Evolutionary conservation across 2,329 filamentous ascomycete genomes (phyloP).

Genomic region (Fusarium temperatum): DNA sequence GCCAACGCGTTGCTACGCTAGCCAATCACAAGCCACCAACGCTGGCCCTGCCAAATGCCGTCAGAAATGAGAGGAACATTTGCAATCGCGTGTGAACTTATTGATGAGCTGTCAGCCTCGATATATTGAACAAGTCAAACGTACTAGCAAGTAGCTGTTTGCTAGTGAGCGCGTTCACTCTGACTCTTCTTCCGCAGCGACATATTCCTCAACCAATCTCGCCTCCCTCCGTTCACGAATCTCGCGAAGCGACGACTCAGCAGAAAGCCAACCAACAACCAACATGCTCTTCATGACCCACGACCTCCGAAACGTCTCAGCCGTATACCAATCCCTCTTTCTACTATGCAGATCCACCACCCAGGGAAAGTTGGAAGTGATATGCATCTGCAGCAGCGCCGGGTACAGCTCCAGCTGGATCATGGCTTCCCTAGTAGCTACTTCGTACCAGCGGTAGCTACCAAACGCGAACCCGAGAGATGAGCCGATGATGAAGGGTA

Average conservation of each 20-base stretch:
- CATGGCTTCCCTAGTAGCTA: conserved; percentile 1
- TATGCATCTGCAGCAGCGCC: background rate
- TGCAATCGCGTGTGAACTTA: accelerated
- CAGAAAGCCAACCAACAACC: conserved; percentile 5
- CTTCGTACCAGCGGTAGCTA: conserved; percentile 3
- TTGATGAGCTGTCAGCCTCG: accelerated
- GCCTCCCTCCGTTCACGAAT: background rate
- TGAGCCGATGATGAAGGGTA: background rate
- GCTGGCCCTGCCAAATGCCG: background rate
- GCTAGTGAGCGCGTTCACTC: background rate
- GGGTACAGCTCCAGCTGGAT: background rate
- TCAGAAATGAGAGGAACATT: background rate
- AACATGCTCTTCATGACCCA: conserved; percentile 8
- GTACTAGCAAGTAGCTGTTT: accelerated
- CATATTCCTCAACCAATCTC: background rate
- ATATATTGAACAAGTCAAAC: accelerated
- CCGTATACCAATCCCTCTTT: background rate
- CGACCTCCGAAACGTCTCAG: background rate
- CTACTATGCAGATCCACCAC: background rate
- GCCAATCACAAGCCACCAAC: background rate
- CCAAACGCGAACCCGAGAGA: background rate
- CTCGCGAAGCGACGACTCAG: background rate
- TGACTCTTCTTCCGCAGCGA: background rate
- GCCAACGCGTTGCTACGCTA: accelerated
- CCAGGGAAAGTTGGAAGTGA: conserved; percentile 3